Evolutionary conservation across 495 filamentous ascomycete genomes (phyloP).

Genomic region (Immersiella caudata): DNA sequence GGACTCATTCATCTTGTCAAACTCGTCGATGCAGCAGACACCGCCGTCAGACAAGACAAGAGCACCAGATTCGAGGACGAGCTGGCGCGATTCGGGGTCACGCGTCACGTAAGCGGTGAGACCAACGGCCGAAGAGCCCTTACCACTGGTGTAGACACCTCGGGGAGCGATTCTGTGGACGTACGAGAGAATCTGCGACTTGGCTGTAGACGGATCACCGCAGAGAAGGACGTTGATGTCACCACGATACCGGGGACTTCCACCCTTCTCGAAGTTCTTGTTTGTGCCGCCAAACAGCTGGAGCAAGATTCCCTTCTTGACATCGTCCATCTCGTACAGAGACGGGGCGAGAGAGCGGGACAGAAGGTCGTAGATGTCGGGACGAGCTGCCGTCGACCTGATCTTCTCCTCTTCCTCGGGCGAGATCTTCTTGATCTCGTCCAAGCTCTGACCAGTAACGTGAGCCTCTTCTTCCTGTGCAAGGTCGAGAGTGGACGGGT

Average conservation of each 20-base stretch:
- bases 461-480: constrained; percentile 74
- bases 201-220: constrained; percentile 94
- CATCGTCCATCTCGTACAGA: constrained; percentile 97
- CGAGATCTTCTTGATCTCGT: constrained; percentile 78
- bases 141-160: constrained; percentile 95
- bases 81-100: constrained; percentile 84
- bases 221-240: constrained; percentile 97
- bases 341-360: constrained; percentile 90
- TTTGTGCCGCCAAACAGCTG: constrained; percentile 99
- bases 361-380: constrained; percentile 93
- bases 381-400: constrained; percentile 72
- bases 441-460: constrained; percentile 73
- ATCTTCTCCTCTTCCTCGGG: constrained; percentile 95
- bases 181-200: constrained; percentile 92
- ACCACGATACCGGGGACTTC: constrained; percentile 90
- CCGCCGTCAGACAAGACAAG: constrained; percentile 94
- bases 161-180: constrained; percentile 97
- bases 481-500: constrained; percentile 75
- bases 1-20: constrained; percentile 98
- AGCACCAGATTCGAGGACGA: constrained; percentile 95
- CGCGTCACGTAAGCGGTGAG: constrained; percentile 97
- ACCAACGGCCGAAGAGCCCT: constrained; percentile 96
- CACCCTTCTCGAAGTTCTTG: constrained; percentile 95
- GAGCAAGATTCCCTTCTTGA: constrained; percentile 96
- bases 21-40: constrained; percentile 98